These are phyloP conservation scores for Porcisia deanei DNA, from an alignment of 208 protist genomes.

Conservation along the genomic window DNA sequence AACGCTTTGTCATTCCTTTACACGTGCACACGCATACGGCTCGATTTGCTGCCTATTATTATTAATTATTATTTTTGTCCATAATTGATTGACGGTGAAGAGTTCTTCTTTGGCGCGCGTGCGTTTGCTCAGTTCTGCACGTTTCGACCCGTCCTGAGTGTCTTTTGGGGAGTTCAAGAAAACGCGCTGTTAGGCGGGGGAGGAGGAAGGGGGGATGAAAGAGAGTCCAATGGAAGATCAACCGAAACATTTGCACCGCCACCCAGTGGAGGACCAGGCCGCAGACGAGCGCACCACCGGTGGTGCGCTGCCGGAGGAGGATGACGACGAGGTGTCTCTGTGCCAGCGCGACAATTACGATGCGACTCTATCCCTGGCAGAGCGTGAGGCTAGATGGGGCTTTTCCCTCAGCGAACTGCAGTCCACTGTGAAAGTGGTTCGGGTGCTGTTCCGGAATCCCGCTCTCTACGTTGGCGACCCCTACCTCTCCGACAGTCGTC, in stretches of 20 bases:
- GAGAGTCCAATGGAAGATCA: conserved; percentile 8
- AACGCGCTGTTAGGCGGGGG: too few species aligned
- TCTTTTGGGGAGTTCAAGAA: neutral
- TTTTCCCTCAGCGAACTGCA: conserved; percentile 83
- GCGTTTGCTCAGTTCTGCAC: neutral
- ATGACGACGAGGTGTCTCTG: conserved; percentile 27
- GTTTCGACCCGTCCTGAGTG: neutral
- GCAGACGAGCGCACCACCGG: too few species aligned
- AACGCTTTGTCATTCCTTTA: neutral
- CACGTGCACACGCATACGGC: neutral
- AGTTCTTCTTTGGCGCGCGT: neutral
- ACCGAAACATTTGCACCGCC: neutral
- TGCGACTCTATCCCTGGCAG: conserved; percentile 42
- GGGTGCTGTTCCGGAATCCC: conserved; percentile 74
- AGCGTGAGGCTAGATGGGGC: conserved; percentile 79
- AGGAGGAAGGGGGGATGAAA: neutral
- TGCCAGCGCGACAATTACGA: conserved; percentile 40
- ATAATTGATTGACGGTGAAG: too few species aligned
- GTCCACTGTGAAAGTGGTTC: conserved; percentile 75
- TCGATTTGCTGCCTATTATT: neutral
- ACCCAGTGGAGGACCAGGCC: neutral
- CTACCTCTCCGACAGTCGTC: conserved; percentile 79
- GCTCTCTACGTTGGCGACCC: conserved; percentile 80
- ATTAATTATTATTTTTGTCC: neutral
- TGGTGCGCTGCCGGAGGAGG: neutral